These are phyloP conservation scores for Paxillus involutus DNA, from an alignment of 768 basidiomycete species.

Conservation along the genomic window DNA sequence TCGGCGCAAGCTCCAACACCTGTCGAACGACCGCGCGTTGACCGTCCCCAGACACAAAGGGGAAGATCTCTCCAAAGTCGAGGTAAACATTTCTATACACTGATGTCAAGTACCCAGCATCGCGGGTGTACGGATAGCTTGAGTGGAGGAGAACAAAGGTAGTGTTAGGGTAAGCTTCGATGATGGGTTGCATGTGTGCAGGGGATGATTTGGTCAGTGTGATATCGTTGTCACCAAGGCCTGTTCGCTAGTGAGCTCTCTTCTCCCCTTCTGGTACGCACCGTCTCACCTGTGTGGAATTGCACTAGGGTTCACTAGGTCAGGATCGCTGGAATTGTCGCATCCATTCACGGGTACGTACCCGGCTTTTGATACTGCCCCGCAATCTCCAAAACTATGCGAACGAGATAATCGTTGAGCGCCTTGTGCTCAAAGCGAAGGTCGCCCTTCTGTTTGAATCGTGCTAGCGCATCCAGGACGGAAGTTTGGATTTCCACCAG, in stretches of 20 bases:
- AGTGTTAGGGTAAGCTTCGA: conserved; percentile 60
- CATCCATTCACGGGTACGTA: conserved; percentile 22
- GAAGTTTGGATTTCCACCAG: conserved; percentile 29
- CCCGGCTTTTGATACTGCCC: conserved; percentile 59
- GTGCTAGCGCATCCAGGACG: conserved; percentile 32
- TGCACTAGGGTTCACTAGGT: conserved; percentile 50
- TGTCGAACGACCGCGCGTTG: conserved; percentile 61
- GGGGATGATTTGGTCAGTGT: conserved; percentile 58
- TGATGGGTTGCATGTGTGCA: conserved; percentile 64
- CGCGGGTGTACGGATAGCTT: conserved; percentile 76
- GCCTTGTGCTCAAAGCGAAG: conserved; percentile 60
- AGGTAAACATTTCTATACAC: conserved; percentile 74
- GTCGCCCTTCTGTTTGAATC: conserved; percentile 35
- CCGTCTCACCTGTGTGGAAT: conserved; percentile 62
- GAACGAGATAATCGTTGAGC: conserved; percentile 68
- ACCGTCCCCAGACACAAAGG: conserved; percentile 60
- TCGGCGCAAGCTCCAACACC: conserved; percentile 69
- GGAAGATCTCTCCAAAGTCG: conserved; percentile 82
- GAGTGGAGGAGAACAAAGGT: conserved; percentile 71
- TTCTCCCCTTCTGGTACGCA: neutral
- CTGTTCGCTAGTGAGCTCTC: conserved; percentile 6
- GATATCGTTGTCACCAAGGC: conserved; percentile 76
- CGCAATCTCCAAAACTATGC: conserved; percentile 52
- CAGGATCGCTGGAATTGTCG: neutral
- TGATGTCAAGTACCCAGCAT: conserved; percentile 74